phyloP scores from a whole-genome alignment of 2,329 filamentous ascomycete genomes.

The Didymella segeticola region DNA sequence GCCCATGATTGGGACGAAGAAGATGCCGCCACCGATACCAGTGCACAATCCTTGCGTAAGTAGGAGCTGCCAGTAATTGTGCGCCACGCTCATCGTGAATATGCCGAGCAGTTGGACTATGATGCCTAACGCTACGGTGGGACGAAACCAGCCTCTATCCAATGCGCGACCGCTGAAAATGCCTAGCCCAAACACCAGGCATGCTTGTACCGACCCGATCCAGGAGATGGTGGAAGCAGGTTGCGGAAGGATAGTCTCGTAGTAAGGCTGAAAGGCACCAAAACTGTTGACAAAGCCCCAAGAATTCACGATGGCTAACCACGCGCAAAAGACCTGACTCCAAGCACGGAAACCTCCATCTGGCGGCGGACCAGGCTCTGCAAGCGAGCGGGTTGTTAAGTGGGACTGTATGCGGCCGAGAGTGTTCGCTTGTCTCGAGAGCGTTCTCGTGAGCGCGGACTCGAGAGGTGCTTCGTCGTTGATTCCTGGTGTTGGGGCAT shows the following conservation, averaged over 20 bases:
- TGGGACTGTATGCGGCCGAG: constrained; percentile 42
- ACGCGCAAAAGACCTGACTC: constrained; percentile 42
- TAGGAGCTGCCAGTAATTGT: constrained; percentile 56
- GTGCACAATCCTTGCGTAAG: constrained; percentile 44
- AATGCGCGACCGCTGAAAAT: constrained; percentile 56
- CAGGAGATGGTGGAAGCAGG: constrained; percentile 57
- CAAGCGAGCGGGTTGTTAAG: constrained; percentile 41
- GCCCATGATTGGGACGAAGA: constrained; percentile 43
- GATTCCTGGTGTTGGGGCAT: constrained; percentile 9
- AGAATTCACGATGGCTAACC: constrained; percentile 39
- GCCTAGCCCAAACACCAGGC: constrained; percentile 54
- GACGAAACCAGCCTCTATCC: constrained; percentile 58
- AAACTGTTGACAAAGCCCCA: constrained; percentile 54
- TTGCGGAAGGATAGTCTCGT: constrained; percentile 44
- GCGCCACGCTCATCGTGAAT: constrained; percentile 58
- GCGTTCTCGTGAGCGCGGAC: constrained; percentile 19
- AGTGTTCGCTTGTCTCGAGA: constrained; percentile 21
- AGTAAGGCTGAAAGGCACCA: constrained; percentile 58
- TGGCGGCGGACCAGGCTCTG: constrained; percentile 37
- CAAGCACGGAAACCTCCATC: constrained; percentile 52
- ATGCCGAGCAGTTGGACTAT: constrained; percentile 54
- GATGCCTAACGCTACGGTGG: constrained; percentile 51
- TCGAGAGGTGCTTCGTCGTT: constrained; percentile 4
- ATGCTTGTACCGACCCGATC: constrained; percentile 60
- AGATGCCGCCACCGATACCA: constrained; percentile 40